Percentiles rank a stretch among this genome's conserved stretches.
Evolutionary conservation across 2,329 filamentous ascomycete species (phyloP).

Genomic region (Apiospora aurea): DNA sequence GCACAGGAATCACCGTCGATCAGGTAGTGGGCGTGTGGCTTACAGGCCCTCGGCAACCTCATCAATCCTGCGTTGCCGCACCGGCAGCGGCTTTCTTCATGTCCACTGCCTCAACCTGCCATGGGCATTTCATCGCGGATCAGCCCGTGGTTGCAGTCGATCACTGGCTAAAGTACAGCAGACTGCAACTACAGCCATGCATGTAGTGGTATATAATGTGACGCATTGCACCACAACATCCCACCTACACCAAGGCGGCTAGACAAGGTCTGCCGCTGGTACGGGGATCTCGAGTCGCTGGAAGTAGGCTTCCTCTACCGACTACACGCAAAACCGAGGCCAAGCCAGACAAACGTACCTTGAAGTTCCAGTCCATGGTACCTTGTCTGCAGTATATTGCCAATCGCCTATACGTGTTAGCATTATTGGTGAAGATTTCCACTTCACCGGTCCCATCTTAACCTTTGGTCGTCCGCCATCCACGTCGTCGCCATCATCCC

Average conservation of each 20-base stretch:
- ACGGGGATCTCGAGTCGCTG: background rate
- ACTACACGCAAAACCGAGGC: background rate
- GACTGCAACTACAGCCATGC: background rate
- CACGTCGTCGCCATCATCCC: slow-evolving; percentile 1
- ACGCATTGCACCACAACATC: background rate
- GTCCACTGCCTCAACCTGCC: background rate
- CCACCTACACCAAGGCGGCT: background rate
- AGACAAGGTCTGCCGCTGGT: background rate
- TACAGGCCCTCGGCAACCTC: slow-evolving; percentile 7
- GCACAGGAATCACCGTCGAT: background rate
- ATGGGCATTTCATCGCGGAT: background rate
- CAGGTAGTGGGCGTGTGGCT: background rate
- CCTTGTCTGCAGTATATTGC: background rate
- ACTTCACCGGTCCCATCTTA: background rate
- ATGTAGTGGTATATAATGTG: background rate
- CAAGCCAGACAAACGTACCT: slow-evolving; percentile 14
- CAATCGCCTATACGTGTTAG: background rate
- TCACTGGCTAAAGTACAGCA: background rate
- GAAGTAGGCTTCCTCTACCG: background rate
- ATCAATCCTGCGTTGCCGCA: slow-evolving; percentile 8
- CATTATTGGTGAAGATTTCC: background rate
- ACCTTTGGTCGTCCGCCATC: background rate
- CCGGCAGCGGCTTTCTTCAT: background rate
- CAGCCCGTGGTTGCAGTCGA: slow-evolving; percentile 1
- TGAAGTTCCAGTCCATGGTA: background rate